These are phyloP conservation scores for Clitopilus passeckerianus DNA, from an alignment of 768 basidiomycete genomes.

Conservation along the genomic window DNA sequence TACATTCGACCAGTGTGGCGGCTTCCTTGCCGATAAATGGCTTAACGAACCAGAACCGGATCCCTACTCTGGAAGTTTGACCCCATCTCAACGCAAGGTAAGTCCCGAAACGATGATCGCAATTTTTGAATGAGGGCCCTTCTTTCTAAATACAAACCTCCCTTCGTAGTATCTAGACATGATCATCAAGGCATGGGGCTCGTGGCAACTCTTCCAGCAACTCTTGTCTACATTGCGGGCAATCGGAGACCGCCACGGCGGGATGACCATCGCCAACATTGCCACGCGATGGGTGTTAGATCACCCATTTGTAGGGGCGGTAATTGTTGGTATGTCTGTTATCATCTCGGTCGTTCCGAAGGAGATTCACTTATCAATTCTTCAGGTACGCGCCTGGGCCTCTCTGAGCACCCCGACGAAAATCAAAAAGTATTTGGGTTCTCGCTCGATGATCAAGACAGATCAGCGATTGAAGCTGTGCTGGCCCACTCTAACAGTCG, in stretches of 20 bases:
- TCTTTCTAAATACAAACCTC: conserved; percentile 1
- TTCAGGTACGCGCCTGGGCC: conserved; percentile 66
- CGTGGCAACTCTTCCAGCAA: conserved; percentile 69
- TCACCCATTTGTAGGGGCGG: conserved; percentile 71
- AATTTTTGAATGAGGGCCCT: conserved; percentile 4
- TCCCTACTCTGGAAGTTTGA: conserved; percentile 60
- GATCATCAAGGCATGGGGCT: conserved; percentile 76
- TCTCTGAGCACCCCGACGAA: conserved; percentile 69
- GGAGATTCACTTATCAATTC: not conserved
- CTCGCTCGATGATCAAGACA: conserved; percentile 50
- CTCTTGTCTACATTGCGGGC: conserved; percentile 52
- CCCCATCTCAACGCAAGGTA: conserved; percentile 82
- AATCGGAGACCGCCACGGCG: conserved; percentile 66
- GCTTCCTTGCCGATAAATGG: conserved; percentile 78
- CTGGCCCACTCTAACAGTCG: conserved; percentile 57
- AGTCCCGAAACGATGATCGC: conserved; percentile 9
- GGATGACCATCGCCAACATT: conserved; percentile 69
- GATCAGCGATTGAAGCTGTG: conserved; percentile 57
- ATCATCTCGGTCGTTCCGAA: not conserved
- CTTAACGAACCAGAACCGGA: conserved; percentile 64
- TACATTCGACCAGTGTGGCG: conserved; percentile 59
- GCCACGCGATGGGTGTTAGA: conserved; percentile 83
- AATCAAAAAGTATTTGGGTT: conserved; percentile 63
- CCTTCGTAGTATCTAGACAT: conserved; percentile 75
- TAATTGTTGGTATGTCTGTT: conserved; percentile 56